Percentiles rank a stretch among this genome's conserved stretches.
phyloP scores from a whole-genome alignment of 169 alveolate species.

The Hammondia hammondi region DNA sequence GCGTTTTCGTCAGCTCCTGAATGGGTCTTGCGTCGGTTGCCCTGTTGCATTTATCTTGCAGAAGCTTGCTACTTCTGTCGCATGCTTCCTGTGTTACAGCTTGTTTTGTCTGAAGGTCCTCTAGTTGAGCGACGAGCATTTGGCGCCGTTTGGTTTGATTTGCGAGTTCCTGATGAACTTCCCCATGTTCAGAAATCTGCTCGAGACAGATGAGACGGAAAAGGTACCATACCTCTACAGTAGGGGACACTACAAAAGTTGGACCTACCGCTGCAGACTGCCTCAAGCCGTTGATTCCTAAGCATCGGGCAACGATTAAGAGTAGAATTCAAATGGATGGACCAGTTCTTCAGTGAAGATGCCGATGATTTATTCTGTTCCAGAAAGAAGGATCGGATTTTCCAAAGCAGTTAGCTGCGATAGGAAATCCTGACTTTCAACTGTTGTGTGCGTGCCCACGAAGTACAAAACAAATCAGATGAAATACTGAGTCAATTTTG shows the following conservation, averaged over 20 bases:
- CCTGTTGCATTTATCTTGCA: background rate
- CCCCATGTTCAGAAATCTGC: background rate
- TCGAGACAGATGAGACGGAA: background rate
- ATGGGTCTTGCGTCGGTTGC: conserved; percentile 23
- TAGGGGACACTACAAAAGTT: background rate
- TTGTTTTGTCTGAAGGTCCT: background rate
- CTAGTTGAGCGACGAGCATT: background rate
- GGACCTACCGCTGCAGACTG: no score
- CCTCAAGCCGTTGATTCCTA: no score
- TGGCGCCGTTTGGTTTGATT: background rate
- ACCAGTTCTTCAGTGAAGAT: no score
- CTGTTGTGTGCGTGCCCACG: no score
- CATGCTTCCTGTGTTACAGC: background rate
- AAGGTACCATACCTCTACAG: background rate
- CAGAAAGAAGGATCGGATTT: no score
- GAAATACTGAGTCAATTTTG: no score
- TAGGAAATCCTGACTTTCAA: no score
- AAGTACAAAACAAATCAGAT: no score
- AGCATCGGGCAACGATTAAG: no score
- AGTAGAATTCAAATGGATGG: no score
- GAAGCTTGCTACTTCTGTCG: background rate
- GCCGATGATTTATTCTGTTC: no score
- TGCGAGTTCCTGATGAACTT: background rate
- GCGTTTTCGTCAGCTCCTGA: background rate
- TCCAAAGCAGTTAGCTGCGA: no score